Conservation (phyloP, 129 eudicot genomes). For the Helianthus tuberosus region DNA sequence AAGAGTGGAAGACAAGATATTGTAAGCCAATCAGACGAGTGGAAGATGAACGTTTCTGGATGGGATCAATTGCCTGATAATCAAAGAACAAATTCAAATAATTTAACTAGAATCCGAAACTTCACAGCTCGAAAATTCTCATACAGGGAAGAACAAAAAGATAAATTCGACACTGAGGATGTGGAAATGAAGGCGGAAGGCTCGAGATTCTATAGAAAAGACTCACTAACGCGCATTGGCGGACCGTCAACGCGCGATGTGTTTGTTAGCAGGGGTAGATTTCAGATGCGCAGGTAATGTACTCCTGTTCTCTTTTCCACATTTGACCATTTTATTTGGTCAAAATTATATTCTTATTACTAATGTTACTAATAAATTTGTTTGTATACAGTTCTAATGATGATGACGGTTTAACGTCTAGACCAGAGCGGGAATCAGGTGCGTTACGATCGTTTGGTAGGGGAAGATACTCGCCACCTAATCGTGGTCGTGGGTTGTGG, state of each 20-base stretch:
- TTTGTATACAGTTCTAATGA: constrained; percentile 30
- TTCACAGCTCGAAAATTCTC: constrained; percentile 24
- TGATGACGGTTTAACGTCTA: constrained; percentile 25
- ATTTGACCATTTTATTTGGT: not conserved
- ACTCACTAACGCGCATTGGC: constrained; percentile 27
- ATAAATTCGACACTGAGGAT: constrained; percentile 26
- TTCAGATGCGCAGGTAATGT: constrained; percentile 34
- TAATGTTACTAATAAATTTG: constrained; percentile 14
- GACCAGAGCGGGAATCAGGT: constrained; percentile 41
- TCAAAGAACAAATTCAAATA: constrained; percentile 29
- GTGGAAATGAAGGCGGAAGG: constrained; percentile 27
- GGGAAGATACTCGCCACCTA: constrained; percentile 34
- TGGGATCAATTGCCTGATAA: constrained; percentile 35
- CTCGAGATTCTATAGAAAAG: constrained; percentile 36
- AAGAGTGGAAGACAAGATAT: constrained; percentile 23
- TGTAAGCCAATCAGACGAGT: constrained; percentile 30
- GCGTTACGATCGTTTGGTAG: constrained; percentile 39
- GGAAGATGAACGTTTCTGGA: constrained; percentile 38
- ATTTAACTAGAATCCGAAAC: constrained; percentile 24
- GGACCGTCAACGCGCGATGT: constrained; percentile 27
- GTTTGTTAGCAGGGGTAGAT: constrained; percentile 30
- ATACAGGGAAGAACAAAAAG: constrained; percentile 31
- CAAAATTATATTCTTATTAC: not conserved
- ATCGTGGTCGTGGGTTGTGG: constrained; percentile 41
- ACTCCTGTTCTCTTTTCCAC: not conserved